Base-by-base conservation (phyloP, 148 eudicot species). In the Amaranthus cruentus region DNA sequence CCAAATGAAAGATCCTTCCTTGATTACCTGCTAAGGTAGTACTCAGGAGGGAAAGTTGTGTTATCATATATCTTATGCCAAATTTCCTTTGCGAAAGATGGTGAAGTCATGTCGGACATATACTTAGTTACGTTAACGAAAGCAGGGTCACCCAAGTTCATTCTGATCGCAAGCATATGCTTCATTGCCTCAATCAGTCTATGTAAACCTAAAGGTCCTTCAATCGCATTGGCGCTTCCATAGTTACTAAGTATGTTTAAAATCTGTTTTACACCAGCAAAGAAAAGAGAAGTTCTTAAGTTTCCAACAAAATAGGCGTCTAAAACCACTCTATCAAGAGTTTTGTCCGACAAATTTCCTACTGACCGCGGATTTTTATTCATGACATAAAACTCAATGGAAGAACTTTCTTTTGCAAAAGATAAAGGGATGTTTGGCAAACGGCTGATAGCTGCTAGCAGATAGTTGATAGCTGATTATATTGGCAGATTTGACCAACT, bases 81-180 rank as follows among this genome's bases (percentile, higher is more conserved):
- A 66, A 91, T 73, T 76, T 75, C 77, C 87, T 81, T 70, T 13
- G 97, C 98, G 73, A 73, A 95, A 57, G 91, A 80, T 15, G 86
- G 83, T n/a, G 96, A 91, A 73, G 90, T 88, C 98, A 95, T 95
- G n/a, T 88, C 86, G 9, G 89, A 70, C 59, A 83, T 78, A 14
- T 87, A 88, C 70, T 81, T 79, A 57, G 75, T 75, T 72, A 88
- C 76, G 61, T 89, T 74, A 18, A 91, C 92, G 56, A 85, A 91
- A 43, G 85, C 74, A 59, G 94, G 97, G 66, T 91, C 97, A 13
- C 94, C 94, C 71, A 89, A 79, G 86, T 91, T 83, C 98, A 91
- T 91, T 61, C 97, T 82, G 70, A 91, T 50, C 38, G 97, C 97
- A 77, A 86, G 78, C 98, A 91, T 95, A 80, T 91, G 98, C 77